A percentile compares a stretch with the other conserved stretches of the same genome.
Evolutionary conservation across 768 basidiomycete genomes (phyloP).

Genomic region (Mycena sanguinolenta): DNA sequence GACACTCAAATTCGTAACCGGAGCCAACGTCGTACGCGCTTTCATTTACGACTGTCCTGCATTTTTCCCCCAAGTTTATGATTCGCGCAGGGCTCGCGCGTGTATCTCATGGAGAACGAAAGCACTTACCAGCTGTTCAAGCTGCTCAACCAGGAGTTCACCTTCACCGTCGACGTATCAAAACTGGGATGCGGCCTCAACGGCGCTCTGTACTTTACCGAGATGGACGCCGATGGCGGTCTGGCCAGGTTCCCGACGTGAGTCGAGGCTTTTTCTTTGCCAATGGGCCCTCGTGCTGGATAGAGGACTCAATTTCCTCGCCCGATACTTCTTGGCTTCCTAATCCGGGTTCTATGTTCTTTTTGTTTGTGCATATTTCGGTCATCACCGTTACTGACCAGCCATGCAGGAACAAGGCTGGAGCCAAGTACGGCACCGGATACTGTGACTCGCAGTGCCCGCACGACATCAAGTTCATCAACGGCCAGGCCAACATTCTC

Average conservation of each 20-base stretch:
- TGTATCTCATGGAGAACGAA: conserved; percentile 63
- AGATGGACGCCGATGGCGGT: conserved; percentile 74
- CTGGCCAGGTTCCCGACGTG: conserved; percentile 53
- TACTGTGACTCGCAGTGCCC: conserved; percentile 12
- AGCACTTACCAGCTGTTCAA: conserved; percentile 63
- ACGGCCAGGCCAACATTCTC: conserved; percentile 21
- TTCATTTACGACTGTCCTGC: conserved; percentile 5
- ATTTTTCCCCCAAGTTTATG: conserved; percentile 43
- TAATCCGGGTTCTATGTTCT: too few relatives aligned
- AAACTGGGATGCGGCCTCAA: conserved; percentile 65
- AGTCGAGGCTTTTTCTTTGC: conserved; percentile 42
- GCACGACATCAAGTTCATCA: conserved; percentile 8
- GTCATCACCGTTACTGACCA: background rate
- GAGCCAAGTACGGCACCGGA: conserved; percentile 64
- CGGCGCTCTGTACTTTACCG: conserved; percentile 71
- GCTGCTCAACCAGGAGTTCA: conserved; percentile 68
- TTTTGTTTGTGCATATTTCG: too few relatives aligned
- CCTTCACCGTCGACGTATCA: conserved; percentile 72
- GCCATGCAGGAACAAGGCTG: conserved; percentile 50
- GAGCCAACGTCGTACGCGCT: background rate
- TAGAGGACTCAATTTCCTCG: too few relatives aligned
- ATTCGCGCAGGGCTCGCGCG: conserved; percentile 45
- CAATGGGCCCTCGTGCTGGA: too few relatives aligned
- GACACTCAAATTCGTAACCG: conserved; percentile 60
- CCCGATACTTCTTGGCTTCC: too few relatives aligned